phyloP scores from a whole-genome alignment of 495 filamentous ascomycete genomes.

The Tuber calosporum region DNA sequence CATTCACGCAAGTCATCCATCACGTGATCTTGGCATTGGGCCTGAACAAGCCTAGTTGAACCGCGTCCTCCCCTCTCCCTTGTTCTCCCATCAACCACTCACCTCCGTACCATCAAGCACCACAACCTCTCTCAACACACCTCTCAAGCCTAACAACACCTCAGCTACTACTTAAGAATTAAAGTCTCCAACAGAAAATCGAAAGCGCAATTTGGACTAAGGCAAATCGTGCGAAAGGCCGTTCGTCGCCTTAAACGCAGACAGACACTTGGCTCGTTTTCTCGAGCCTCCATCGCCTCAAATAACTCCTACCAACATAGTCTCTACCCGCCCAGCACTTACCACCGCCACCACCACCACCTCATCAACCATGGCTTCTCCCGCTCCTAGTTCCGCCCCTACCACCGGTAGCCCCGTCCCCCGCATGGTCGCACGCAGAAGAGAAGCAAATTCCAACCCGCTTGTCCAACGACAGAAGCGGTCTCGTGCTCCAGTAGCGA shows the following conservation, averaged over 20 bases:
- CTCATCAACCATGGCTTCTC: constrained; percentile 4
- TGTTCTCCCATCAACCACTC: constrained; percentile 1
- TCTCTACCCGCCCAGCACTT: background rate
- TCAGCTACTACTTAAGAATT: background rate
- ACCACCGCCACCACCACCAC: background rate
- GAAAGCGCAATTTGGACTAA: background rate
- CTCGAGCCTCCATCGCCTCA: background rate
- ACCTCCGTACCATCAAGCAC: background rate
- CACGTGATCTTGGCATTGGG: constrained; percentile 4
- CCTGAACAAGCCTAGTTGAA: background rate
- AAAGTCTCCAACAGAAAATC: background rate
- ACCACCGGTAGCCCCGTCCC: constrained; percentile 15
- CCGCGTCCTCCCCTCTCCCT: constrained; percentile 6
- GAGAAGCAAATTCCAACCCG: constrained; percentile 32
- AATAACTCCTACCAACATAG: background rate
- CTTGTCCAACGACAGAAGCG: constrained; percentile 37
- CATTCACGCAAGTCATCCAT: background rate
- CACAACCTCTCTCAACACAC: background rate
- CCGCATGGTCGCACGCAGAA: constrained; percentile 24
- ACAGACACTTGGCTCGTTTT: background rate
- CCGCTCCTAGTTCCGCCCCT: constrained; percentile 7
- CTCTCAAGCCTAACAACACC: background rate
- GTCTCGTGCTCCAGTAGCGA: constrained; percentile 20
- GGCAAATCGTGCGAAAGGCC: background rate
- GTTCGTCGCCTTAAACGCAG: background rate